Evolutionary conservation across 2,329 filamentous ascomycete species (phyloP), one percentile per base, ranked within the genome.

Genomic region (Colletotrichum truncatum): DNA sequence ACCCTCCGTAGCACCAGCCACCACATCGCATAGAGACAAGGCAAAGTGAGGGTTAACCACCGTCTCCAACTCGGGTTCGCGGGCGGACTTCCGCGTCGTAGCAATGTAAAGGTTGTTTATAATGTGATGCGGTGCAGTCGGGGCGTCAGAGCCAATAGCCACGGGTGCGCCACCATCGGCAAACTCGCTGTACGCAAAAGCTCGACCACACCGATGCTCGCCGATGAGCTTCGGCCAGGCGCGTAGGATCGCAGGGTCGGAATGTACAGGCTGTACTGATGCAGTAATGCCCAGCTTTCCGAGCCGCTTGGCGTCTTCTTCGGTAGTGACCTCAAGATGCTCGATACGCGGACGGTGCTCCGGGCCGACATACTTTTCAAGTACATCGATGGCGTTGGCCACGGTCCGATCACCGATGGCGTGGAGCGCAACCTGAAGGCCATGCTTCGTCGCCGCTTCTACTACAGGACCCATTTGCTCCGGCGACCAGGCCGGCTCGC

Each of bases 141-240:
- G 87, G 0, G 86, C 81, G 67, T 90, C 88, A 2, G 82, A 85
- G 0, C 88, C 88, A 12, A 90, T 79, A 0, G 87, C 87, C 0
- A 90, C 73, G 0, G 77, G 73, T 0, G 87, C 86, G 2, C 86
- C 86, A 1, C 79, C 78, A 38, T 86, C 83, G 3, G 81, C 80
- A 39, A 90, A 89, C 52, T 90, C 87, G 51, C 82, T 81, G 74
- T 91, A 91, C 0, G 89, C 86, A 70, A 91, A 91, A 0, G 87
- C 88, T 12, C 87, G 80, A 48, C 79, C 80, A 75, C 87, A 86
- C 1, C 87, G 79, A 16, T 82, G 75, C 10, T 75, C 73, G 2
- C 87, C 88, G 8, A 91, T 76, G 18, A 91, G 80, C 12, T 78
- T 76, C 0, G 86, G 86, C 86, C 89, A 91, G 0, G 86, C 87